A percentile compares a stretch with the other conserved stretches of the same genome.
Evolutionary conservation across 257 asterid species (phyloP).

Genomic region (Dorcoceras hygrometricum): DNA sequence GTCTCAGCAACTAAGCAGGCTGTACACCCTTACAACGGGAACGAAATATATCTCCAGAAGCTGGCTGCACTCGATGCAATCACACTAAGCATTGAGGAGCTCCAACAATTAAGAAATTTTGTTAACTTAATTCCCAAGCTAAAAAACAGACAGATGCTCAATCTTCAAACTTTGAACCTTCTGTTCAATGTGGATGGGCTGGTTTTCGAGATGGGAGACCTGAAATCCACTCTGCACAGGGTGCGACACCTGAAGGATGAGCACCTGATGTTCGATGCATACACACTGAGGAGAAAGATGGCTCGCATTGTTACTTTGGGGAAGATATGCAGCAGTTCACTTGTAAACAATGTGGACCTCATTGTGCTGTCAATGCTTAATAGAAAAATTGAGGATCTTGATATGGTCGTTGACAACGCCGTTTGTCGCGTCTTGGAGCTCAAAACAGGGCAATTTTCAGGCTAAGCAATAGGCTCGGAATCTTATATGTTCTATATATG

Average conservation of each 20-base stretch:
- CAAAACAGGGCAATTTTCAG: not conserved
- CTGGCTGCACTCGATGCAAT: conserved; percentile 23
- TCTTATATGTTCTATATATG: not conserved
- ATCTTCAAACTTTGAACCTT: not conserved
- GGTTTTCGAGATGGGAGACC: conserved; percentile 6
- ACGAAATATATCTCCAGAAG: conserved; percentile 3
- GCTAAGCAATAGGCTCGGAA: not conserved
- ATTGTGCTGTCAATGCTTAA: conserved; percentile 10
- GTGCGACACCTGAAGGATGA: conserved; percentile 15
- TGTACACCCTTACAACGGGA: not conserved
- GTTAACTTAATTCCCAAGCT: conserved; percentile 5
- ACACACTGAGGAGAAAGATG: conserved; percentile 14
- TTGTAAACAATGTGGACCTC: conserved; percentile 6
- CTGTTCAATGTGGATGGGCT: conserved; percentile 15
- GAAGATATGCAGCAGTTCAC: conserved; percentile 12
- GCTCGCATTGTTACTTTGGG: not conserved
- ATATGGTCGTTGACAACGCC: conserved; percentile 2
- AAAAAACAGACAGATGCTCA: not conserved
- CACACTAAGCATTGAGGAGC: conserved; percentile 20
- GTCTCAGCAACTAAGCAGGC: not conserved
- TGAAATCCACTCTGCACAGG: conserved; percentile 4
- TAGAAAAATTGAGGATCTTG: conserved; percentile 25
- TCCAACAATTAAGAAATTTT: not conserved
- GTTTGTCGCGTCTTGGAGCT: conserved; percentile 10
- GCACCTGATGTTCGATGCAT: not conserved